Base-by-base conservation (phyloP, 768 basidiomycete genomes). In the Cytidiella melzeri region DNA sequence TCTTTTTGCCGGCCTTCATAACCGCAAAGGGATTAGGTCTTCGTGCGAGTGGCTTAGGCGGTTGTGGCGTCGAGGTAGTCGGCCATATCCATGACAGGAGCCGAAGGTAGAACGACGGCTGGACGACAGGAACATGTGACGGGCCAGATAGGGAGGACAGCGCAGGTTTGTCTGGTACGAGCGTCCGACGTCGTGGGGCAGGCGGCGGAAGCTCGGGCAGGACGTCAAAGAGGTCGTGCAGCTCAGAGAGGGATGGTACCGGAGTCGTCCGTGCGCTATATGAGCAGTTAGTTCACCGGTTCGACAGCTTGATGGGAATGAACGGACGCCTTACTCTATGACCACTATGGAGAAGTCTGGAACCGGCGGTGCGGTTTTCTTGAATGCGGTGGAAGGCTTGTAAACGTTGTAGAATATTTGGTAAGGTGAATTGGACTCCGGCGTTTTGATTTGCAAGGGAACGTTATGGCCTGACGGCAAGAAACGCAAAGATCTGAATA, bases 291-390 rank as follows among this genome's bases (percentile, higher is more conserved):
- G 30, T 34, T 34, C 30, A 15, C 30, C 30, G 30, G 30, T 15
- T 34, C 30, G 15, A 7, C 15, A 34, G 30, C 19, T 7, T 40
- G 52, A 42, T 5, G 12, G 19, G 5, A 49, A 30, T n/a, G 24
- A 42, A 15, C 23, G 56, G 24, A 38, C 39, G 46, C n/a, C 83
- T 57, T 55, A 95, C 93, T 94, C 81, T 49, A 97, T 74, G 2
- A 94, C 86, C 1, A 89, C 88, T 18, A 96, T 68, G 44, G 83
- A 76, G 66, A 92, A 98, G 65, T 96, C 92, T 2, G 94, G 92
- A 1, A 75, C 72, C 5, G 84, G 81, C 4, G 86, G 88, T 1
- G 77, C 68, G 0, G 81, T 85, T 69, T 84, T 91, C 62, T 80
- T 84, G 70, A 83, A 95, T 6, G 87, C 74, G 0, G 91, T 90